Percentiles rank a stretch among this genome's conserved stretches.
Evolutionary conservation across 495 filamentous ascomycete genomes (phyloP).

Genomic region (Penicillium lividum): DNA sequence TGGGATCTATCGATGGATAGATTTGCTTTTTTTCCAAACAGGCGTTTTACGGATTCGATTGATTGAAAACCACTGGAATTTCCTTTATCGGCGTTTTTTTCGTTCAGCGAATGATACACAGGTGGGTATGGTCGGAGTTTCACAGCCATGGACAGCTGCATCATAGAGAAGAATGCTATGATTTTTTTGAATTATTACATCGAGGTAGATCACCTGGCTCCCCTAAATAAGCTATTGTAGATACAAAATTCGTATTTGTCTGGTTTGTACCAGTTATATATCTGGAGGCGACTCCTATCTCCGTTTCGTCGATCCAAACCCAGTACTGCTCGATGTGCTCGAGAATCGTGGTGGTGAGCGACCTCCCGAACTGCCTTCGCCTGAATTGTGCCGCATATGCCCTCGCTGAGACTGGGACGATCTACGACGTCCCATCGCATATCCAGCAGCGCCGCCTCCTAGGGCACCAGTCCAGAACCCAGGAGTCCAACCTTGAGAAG

Average conservation of each 20-base stretch:
- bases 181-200: background rate
- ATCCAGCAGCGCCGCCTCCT: slow-evolving; percentile 70
- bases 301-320: slow-evolving; percentile 84
- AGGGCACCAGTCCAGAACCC: slow-evolving; percentile 86
- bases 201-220: no score
- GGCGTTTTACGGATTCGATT: background rate
- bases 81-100: slow-evolving; percentile 15
- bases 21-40: background rate
- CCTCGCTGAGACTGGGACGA: slow-evolving; percentile 18
- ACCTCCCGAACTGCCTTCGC: slow-evolving; percentile 55
- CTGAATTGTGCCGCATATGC: slow-evolving; percentile 32
- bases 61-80: background rate
- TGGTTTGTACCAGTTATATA: no score
- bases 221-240: no score
- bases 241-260: no score
- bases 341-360: slow-evolving; percentile 50
- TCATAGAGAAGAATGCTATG: slow-evolving; percentile 2
- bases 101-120: slow-evolving; percentile 11
- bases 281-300: slow-evolving; percentile 45
- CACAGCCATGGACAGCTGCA: background rate
- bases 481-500: slow-evolving; percentile 65
- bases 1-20: slow-evolving; percentile 39
- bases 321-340: slow-evolving; percentile 69
- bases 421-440: slow-evolving; percentile 60
- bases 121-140: slow-evolving; percentile 9